A percentile compares a stretch with the other conserved stretches of the same genome.
Evolutionary conservation across 306 rosid species (phyloP).

Genomic region (Lathyrus sativus): DNA sequence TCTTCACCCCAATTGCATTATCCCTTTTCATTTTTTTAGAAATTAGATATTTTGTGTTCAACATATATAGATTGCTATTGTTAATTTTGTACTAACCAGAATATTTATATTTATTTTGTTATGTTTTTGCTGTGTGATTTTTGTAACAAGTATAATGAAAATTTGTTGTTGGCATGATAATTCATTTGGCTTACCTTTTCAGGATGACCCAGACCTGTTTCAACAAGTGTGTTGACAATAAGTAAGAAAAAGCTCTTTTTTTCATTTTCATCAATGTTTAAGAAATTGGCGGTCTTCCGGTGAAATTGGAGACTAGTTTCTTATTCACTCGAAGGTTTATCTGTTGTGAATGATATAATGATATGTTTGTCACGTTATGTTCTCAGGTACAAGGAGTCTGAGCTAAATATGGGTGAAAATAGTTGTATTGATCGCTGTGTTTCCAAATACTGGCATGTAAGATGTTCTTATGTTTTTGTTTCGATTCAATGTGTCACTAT

Average conservation of each 20-base stretch:
- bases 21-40: background rate
- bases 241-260: slow-evolving; percentile 50
- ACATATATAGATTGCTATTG: background rate
- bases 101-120: background rate
- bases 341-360: slow-evolving; percentile 16
- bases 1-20: background rate
- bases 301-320: slow-evolving; percentile 22
- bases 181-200: slow-evolving; percentile 41
- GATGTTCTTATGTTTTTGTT: slow-evolving; percentile 33
- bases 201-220: slow-evolving; percentile 97
- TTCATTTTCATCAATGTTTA: slow-evolving; percentile 5
- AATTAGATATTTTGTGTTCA: background rate
- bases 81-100: background rate
- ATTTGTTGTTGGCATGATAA: background rate
- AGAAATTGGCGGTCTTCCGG: background rate
- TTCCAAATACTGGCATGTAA: slow-evolving; percentile 97
- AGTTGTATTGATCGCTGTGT: slow-evolving; percentile 97
- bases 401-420: slow-evolving; percentile 98
- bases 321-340: slow-evolving; percentile 3
- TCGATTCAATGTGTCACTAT: slow-evolving; percentile 6
- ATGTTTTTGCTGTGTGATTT: slow-evolving; percentile 1
- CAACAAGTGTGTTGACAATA: slow-evolving; percentile 88
- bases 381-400: slow-evolving; percentile 92
- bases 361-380: slow-evolving; percentile 5
- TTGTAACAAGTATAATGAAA: background rate